Percentiles rank a stretch among this genome's conserved stretches.
These are phyloP conservation scores for Uronychia binucleata DNA, from an alignment of 73 alveolate species.

Conservation along the genomic window DNA sequence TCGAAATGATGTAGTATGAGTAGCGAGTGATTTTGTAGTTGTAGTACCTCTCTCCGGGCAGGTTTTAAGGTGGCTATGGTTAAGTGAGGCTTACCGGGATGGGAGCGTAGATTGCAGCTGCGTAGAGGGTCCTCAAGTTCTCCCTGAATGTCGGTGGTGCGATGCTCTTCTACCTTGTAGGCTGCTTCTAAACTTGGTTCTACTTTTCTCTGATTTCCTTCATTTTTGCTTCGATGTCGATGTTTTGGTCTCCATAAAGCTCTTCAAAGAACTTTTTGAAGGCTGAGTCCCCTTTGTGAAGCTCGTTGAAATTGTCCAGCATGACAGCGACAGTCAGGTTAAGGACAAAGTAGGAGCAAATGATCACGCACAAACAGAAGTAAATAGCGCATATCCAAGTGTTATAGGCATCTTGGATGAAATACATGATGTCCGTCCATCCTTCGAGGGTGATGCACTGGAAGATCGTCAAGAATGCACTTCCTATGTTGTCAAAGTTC, in stretches of 20 bases:
- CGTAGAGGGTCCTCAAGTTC: background rate
- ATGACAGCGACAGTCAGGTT: conserved; percentile 54
- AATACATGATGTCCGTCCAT: conserved; percentile 91
- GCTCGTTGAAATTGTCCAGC: conserved; percentile 1
- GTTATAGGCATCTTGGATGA: conserved; percentile 54
- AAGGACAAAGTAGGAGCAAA: conserved; percentile 54
- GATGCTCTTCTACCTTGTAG: too few species aligned
- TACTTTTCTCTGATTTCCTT: too few species aligned
- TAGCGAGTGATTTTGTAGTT: background rate
- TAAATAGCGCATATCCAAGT: conserved; percentile 19
- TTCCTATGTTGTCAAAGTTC: conserved; percentile 86
- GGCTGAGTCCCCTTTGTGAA: conserved; percentile 1
- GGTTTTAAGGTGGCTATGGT: too few species aligned
- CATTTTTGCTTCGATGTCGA: too few species aligned
- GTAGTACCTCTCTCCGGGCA: conserved; percentile 2
- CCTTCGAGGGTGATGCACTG: conserved; percentile 87
- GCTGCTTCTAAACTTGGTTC: too few species aligned
- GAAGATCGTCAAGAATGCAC: conserved; percentile 86
- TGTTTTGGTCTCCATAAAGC: too few species aligned
- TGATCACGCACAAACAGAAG: conserved; percentile 23
- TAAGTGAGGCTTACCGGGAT: too few species aligned
- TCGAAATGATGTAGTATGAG: background rate
- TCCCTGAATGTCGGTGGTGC: background rate
- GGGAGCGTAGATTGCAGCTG: background rate
- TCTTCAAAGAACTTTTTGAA: too few species aligned